Evolutionary conservation across 106 monocot species (phyloP).

Genomic region (Narthecium ossifragum): DNA sequence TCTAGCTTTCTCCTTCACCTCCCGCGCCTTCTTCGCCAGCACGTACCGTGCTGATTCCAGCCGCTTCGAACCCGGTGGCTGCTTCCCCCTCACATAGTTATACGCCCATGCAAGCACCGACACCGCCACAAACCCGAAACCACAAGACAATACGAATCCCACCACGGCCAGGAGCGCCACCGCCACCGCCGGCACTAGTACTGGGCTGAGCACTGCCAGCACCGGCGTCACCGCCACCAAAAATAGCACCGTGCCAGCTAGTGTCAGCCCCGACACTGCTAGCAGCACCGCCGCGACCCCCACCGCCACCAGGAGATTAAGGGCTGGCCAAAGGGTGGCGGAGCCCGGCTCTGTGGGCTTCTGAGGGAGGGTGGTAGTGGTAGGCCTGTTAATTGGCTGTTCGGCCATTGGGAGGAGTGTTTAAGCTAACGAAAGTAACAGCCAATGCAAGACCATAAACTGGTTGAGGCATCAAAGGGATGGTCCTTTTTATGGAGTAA

Average conservation of each 20-base stretch:
- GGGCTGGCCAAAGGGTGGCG: no score
- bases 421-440: no score
- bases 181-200: slow-evolving; percentile 66
- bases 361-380: no score
- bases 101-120: slow-evolving; percentile 81
- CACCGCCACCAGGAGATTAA: slow-evolving; percentile 30
- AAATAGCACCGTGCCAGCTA: slow-evolving; percentile 57
- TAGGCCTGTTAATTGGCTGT: no score
- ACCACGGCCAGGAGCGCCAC: slow-evolving; percentile 24
- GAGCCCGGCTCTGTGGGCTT: no score
- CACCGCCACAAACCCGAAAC: slow-evolving; percentile 75
- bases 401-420: no score
- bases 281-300: slow-evolving; percentile 34
- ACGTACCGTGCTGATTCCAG: slow-evolving; percentile 40
- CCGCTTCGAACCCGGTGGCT: slow-evolving; percentile 50
- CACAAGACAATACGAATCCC: slow-evolving; percentile 67
- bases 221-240: slow-evolving; percentile 54
- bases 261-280: slow-evolving; percentile 63
- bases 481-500: no score
- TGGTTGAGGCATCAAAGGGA: no score
- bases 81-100: slow-evolving; percentile 64
- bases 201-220: slow-evolving; percentile 76
- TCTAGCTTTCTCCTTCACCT: slow-evolving; percentile 68
- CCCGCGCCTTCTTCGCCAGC: slow-evolving; percentile 47
- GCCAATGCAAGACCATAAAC: no score